Evolutionary conservation across 2,329 filamentous ascomycete genomes (phyloP).

Genomic region (Thielaviopsis euricoi): DNA sequence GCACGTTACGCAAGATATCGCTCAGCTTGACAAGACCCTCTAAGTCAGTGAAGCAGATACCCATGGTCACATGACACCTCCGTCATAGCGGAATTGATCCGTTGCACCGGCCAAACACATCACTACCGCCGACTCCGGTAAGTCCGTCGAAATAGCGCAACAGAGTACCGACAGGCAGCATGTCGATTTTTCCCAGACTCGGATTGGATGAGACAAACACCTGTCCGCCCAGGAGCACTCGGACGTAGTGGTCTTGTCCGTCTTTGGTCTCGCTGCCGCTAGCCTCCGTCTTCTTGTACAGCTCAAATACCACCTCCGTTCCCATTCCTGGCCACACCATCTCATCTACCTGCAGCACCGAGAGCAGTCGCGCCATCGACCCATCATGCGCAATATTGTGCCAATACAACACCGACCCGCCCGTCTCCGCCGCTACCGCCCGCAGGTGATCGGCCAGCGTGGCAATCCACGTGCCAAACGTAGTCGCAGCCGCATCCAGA

Average conservation of each 20-base stretch:
- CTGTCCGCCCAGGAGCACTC: slow-evolving; percentile 56
- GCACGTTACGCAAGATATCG: too few species aligned
- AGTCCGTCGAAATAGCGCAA: slow-evolving; percentile 56
- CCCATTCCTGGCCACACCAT: slow-evolving; percentile 86
- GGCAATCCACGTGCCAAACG: slow-evolving; percentile 57
- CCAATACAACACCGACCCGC: slow-evolving; percentile 32
- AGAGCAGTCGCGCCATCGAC: slow-evolving; percentile 48
- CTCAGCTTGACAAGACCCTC: too few species aligned
- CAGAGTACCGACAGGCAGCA: slow-evolving; percentile 50
- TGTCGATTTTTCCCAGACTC: slow-evolving; percentile 48
- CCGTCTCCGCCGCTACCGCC: slow-evolving; percentile 26
- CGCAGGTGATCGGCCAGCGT: slow-evolving; percentile 54
- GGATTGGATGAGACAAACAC: slow-evolving; percentile 53
- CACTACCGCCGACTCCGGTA: slow-evolving; percentile 35
- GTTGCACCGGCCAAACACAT: slow-evolving; percentile 24
- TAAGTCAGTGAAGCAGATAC: too few species aligned
- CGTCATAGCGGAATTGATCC: slow-evolving; percentile 4
- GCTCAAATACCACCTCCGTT: slow-evolving; percentile 59
- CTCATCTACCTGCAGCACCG: slow-evolving; percentile 51
- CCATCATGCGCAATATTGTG: slow-evolving; percentile 77
- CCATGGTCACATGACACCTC: too few species aligned
- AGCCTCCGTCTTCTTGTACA: slow-evolving; percentile 32
- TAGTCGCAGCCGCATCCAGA: slow-evolving; percentile 42
- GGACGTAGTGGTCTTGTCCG: slow-evolving; percentile 31
- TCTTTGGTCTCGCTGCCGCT: slow-evolving; percentile 4